Percentiles rank a stretch among this genome's conserved stretches.
These are phyloP conservation scores for Purpureocillium lavendulum DNA, from an alignment of 2,329 filamentous ascomycete genomes.

Conservation along the genomic window DNA sequence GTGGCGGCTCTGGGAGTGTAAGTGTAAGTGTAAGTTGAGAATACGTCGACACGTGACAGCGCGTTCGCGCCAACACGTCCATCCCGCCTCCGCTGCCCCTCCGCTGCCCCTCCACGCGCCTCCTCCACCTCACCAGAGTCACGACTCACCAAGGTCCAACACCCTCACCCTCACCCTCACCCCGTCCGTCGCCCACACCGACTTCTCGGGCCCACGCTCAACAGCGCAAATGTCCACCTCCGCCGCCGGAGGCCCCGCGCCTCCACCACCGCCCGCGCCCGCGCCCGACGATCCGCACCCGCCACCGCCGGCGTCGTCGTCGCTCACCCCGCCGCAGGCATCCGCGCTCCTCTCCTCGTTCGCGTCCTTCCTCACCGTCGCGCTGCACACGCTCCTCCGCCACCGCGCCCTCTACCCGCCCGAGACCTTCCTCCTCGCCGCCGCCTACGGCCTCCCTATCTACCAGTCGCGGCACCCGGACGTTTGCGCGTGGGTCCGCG, in stretches of 20 bases:
- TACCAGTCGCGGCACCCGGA: slow-evolving; percentile 79
- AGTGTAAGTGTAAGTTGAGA: too few species aligned
- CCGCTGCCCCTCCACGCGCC: too few species aligned
- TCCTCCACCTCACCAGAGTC: too few species aligned
- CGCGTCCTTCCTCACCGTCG: slow-evolving; percentile 70
- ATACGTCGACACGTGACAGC: too few species aligned
- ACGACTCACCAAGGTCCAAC: too few species aligned
- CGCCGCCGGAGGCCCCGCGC: background rate
- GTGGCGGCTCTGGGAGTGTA: too few species aligned
- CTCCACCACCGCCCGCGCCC: slow-evolving; percentile 1
- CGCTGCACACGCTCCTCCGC: slow-evolving; percentile 80
- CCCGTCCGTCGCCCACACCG: too few species aligned
- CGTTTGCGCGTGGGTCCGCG: slow-evolving; percentile 78
- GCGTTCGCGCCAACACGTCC: too few species aligned
- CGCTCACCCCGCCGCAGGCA: slow-evolving; percentile 26
- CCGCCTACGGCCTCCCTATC: slow-evolving; percentile 77
- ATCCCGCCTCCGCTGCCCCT: too few species aligned
- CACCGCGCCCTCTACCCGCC: slow-evolving; percentile 72
- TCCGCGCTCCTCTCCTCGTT: slow-evolving; percentile 56
- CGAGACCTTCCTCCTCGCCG: slow-evolving; percentile 67
- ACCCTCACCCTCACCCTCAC: too few species aligned
- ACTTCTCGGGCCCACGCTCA: too few species aligned
- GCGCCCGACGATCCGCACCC: background rate
- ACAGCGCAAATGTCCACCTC: slow-evolving; percentile 4
- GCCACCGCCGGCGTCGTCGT: too few species aligned